Conservation (phyloP, 1,284 basidiomycete genomes). For the Cutaneotrichosporon mucoides region DNA sequence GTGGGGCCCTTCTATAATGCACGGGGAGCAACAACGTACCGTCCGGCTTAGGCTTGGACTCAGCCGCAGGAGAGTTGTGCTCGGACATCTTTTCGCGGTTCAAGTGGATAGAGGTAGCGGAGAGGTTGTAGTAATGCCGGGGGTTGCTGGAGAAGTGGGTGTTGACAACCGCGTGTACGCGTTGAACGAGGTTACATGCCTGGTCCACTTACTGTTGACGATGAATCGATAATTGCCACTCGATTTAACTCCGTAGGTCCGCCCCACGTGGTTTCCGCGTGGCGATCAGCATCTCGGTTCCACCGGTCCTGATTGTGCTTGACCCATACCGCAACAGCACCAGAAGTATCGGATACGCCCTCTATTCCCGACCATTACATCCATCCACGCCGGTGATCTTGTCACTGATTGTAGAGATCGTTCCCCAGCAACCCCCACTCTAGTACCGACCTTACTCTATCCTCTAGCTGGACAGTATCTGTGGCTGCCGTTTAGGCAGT, state of each 20-base stretch:
- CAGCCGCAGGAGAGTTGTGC: conserved; percentile 53
- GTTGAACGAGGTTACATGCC: not conserved
- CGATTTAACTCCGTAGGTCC: not conserved
- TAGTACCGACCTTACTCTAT: no score
- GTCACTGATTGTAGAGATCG: no score
- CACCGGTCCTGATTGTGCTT: no score
- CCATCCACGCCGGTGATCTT: no score
- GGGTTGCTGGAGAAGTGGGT: no score
- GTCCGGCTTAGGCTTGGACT: conserved; percentile 58
- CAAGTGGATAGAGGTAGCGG: conserved; percentile 2
- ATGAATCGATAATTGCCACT: not conserved
- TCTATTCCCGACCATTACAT: no score
- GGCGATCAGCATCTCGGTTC: not conserved
- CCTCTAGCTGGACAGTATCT: no score
- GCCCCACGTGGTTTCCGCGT: not conserved
- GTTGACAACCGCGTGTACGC: no score
- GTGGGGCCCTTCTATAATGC: conserved; percentile 21
- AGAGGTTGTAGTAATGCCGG: not conserved
- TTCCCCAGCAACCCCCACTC: no score
- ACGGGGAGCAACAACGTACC: conserved; percentile 31
- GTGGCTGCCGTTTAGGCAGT: no score
- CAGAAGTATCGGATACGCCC: no score
- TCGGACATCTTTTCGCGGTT: conserved; percentile 58
- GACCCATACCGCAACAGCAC: no score
- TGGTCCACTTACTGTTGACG: not conserved